Conservation (phyloP, 179 eudicot genomes). For the Silene noctiflora region DNA sequence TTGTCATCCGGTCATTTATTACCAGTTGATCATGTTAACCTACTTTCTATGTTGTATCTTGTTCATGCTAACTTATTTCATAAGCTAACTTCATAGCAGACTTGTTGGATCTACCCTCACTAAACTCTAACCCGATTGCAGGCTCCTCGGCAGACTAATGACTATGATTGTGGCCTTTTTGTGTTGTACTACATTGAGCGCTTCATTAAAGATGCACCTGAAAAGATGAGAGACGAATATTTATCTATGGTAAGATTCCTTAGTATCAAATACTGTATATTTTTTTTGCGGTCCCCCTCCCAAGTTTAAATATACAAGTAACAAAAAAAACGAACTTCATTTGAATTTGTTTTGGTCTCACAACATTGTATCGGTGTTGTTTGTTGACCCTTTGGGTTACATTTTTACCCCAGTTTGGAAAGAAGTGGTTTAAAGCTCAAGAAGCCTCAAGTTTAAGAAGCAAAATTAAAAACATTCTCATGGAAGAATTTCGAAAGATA, state of each 20-base stretch:
- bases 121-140: slow-evolving; percentile 23
- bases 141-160: slow-evolving; percentile 96
- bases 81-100: slow-evolving; percentile 5
- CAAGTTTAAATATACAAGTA: not conserved
- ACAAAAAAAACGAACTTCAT: not conserved
- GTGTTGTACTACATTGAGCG: slow-evolving; percentile 90
- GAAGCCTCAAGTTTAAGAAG: slow-evolving; percentile 77
- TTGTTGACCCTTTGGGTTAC: not conserved
- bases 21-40: slow-evolving; percentile 6
- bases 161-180: slow-evolving; percentile 90
- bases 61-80: slow-evolving; percentile 1
- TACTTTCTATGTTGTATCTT: not conserved
- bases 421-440: slow-evolving; percentile 74
- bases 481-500: slow-evolving; percentile 40
- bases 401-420: slow-evolving; percentile 52
- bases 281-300: not conserved
- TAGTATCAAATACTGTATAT: not conserved
- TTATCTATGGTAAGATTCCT: slow-evolving; percentile 39
- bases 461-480: slow-evolving; percentile 48
- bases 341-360: not conserved
- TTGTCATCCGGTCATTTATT: not conserved
- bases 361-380: not conserved
- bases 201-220: slow-evolving; percentile 71
- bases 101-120: not conserved
- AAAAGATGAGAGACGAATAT: slow-evolving; percentile 53